phyloP scores from a whole-genome alignment of 2,329 filamentous ascomycete species.

The Aspergillus pseudonomiae region DNA sequence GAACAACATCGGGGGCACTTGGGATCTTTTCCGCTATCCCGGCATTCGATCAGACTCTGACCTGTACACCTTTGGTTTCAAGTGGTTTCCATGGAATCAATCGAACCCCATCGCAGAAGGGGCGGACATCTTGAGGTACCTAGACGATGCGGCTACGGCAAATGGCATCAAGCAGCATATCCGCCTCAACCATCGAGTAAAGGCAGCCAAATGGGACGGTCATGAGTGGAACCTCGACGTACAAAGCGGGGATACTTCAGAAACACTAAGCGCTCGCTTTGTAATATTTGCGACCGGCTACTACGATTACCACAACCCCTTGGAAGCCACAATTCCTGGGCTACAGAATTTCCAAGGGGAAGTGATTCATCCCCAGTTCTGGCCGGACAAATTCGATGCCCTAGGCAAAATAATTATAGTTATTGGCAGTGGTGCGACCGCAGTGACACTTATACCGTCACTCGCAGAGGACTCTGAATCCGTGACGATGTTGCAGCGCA shows the following conservation, averaged over 20 bases:
- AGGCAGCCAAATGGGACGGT: conserved; percentile 55
- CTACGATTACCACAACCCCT: conserved; percentile 68
- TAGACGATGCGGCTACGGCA: conserved; percentile 51
- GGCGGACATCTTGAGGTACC: conserved; percentile 55
- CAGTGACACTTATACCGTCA: conserved; percentile 71
- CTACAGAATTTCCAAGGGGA: conserved; percentile 65
- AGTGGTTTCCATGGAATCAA: conserved; percentile 68
- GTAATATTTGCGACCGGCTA: conserved; percentile 66
- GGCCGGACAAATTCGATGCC: conserved; percentile 69
- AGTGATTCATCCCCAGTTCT: conserved; percentile 71
- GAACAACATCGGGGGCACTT: conserved; percentile 70
- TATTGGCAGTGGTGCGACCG: conserved; percentile 76
- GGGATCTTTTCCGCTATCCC: conserved; percentile 76
- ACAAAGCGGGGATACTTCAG: conserved; percentile 18
- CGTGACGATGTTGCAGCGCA: conserved; percentile 77
- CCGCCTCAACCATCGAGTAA: conserved; percentile 52
- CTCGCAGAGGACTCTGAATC: conserved; percentile 64
- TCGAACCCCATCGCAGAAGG: conserved; percentile 54
- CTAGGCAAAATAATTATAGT: conserved; percentile 67
- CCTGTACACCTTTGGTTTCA: conserved; percentile 64
- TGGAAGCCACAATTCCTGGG: conserved; percentile 64
- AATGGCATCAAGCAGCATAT: conserved; percentile 58
- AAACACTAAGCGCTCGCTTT: conserved; percentile 42
- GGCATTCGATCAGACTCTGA: conserved; percentile 68
- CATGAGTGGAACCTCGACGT: conserved; percentile 56